phyloP scores from a whole-genome alignment of 371 early-diverging fungal genomes.

The Mucor racemosus region DNA sequence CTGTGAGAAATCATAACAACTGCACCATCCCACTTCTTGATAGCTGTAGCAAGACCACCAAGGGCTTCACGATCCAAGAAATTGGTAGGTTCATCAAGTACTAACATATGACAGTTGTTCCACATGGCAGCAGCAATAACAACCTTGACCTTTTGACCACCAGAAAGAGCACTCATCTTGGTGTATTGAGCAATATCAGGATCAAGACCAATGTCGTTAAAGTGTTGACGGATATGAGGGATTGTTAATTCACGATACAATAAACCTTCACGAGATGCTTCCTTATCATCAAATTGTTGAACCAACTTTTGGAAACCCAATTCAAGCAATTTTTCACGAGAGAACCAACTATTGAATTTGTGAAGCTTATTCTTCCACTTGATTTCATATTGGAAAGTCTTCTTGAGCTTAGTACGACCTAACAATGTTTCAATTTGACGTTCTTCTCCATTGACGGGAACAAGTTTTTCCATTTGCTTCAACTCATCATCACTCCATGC shows the following conservation, averaged over 20 bases:
- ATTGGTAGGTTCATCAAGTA: conserved; percentile 89
- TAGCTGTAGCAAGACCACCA: conserved; percentile 82
- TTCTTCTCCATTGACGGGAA: conserved; percentile 61
- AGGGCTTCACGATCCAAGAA: conserved; percentile 89
- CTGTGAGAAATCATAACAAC: conserved; percentile 92
- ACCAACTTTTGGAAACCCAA: conserved; percentile 78
- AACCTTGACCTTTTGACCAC: conserved; percentile 90
- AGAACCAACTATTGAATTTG: conserved; percentile 74
- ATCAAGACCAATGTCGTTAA: conserved; percentile 76
- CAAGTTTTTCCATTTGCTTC: conserved; percentile 65
- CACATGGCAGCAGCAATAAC: conserved; percentile 87
- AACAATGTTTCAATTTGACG: conserved; percentile 67
- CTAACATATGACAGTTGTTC: conserved; percentile 82
- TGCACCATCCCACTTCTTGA: conserved; percentile 81
- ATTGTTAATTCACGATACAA: conserved; percentile 70
- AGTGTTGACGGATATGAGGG: conserved; percentile 71
- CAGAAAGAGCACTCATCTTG: conserved; percentile 74
- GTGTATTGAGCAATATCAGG: conserved; percentile 79
- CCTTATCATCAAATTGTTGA: conserved; percentile 80
- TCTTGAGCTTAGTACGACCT: conserved; percentile 81
- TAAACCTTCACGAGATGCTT: conserved; percentile 79
- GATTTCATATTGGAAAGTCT: conserved; percentile 84
- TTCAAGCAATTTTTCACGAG: conserved; percentile 73
- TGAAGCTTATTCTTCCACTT: conserved; percentile 75
- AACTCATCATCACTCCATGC: conserved; percentile 71